Evolutionary conservation across 2,329 filamentous ascomycete species (phyloP).

Genomic region (Lecanicillium sp.): DNA sequence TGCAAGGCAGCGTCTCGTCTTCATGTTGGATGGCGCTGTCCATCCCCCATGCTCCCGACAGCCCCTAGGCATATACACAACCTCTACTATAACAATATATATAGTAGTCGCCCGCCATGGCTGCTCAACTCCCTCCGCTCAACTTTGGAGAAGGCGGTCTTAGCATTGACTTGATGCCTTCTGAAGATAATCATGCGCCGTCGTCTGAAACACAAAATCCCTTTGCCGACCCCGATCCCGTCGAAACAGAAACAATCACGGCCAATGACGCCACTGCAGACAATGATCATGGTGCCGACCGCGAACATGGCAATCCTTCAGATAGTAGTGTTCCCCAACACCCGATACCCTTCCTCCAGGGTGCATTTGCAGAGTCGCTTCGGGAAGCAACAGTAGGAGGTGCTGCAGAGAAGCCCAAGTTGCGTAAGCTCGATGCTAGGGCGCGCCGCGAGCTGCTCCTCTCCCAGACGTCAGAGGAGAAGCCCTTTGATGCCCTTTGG

Average conservation of each 20-base stretch:
- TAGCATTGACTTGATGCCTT: conserved; percentile 8
- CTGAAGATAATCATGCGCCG: neutral
- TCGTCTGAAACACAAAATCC: neutral
- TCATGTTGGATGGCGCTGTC: conserved; percentile 4
- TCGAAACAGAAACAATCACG: neutral
- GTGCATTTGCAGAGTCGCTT: conserved; percentile 75
- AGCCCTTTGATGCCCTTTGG: conserved; percentile 68
- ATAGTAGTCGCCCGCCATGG: conserved; percentile 4
- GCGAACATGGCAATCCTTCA: neutral
- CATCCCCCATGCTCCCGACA: neutral
- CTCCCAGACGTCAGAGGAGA: conserved; percentile 58
- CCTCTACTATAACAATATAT: too few relatives aligned
- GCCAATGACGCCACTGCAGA: neutral
- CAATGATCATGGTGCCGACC: neutral
- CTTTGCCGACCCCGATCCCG: neutral
- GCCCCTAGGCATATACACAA: conserved; percentile 3
- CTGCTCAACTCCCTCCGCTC: conserved; percentile 9
- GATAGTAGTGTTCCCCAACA: conserved; percentile 32
- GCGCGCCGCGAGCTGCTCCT: conserved; percentile 59
- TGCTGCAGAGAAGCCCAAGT: conserved; percentile 39
- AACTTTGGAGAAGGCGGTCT: conserved; percentile 8
- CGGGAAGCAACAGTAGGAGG: conserved; percentile 54
- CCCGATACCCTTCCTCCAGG: conserved; percentile 69
- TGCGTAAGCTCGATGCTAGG: conserved; percentile 47
- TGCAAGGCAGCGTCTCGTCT: too few relatives aligned